Evolutionary conservation across 805 yeast species (phyloP), one percentile per base, ranked within the genome.

Genomic region (Henningerozyma blattae): DNA sequence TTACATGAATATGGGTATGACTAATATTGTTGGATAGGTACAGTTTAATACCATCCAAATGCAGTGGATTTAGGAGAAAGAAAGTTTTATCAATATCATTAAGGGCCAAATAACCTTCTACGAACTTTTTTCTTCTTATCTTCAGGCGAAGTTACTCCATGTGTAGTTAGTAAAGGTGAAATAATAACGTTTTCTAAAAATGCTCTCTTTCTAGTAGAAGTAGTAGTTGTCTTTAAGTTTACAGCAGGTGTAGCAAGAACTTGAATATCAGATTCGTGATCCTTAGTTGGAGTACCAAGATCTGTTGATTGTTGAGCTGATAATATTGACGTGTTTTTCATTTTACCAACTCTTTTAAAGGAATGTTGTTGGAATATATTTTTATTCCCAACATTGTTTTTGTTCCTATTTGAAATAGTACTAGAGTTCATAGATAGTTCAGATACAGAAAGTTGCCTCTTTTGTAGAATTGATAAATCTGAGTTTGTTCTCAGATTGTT

Each of bases 61-160:
- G n/a, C n/a, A n/a, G n/a, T n/a, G n/a, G n/a, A n/a, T n/a, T n/a
- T n/a, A n/a, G n/a, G n/a, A n/a, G n/a, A n/a, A n/a, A n/a, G n/a
- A n/a, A n/a, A n/a, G n/a, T n/a, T n/a, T n/a, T 5, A 14, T 7
- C 6, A 27, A 15, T 5, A 27, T n/a, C 17, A 20, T 22, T 41
- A 43, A 10, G 64, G 63, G 7, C 60, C 64, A 42, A 61, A 61
- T 15, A 62, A 38, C 15, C 60, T 45, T 43, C 67, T 50, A 36
- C 55, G 50, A 3, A 57, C 62, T 18, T 37, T 42, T 27, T 46
- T 52, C 22, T 33, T 44, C 15, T 4, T 5, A 4, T n/a, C 4
- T 3, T 9, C 15, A 9, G 15, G 8, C 7, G 15, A 17, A 4
- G 35, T n/a, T 18, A 7, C 17, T 6, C 4, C 14, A 12, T 28